Percentiles rank a stretch among this genome's conserved stretches.
phyloP scores from a whole-genome alignment of 306 rosid species.

The Pterocarpus macrocarpus region DNA sequence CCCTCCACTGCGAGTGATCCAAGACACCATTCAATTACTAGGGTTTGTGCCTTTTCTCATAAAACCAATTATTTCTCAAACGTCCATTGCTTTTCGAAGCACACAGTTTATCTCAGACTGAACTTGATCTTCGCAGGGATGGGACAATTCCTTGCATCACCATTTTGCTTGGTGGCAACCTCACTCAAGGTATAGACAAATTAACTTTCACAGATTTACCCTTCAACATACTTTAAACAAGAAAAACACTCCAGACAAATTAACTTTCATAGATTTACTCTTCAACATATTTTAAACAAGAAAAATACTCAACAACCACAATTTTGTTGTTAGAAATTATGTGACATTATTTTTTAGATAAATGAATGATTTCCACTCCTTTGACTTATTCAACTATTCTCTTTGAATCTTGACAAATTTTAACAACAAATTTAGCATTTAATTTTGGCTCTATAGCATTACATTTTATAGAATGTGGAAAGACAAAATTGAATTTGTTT shows the following conservation, averaged over 20 bases:
- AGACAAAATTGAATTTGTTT: not conserved
- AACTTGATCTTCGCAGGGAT: conserved; percentile 51
- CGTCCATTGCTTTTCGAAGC: not conserved
- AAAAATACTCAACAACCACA: not conserved
- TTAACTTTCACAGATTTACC: not conserved
- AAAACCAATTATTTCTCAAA: not conserved
- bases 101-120: conserved; percentile 9
- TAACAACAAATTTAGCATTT: too few relatives aligned
- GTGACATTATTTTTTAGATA: too few relatives aligned
- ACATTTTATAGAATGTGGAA: too few relatives aligned
- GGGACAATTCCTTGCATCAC: conserved; percentile 90
- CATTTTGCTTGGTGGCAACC: conserved; percentile 81
- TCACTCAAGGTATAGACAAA: conserved; percentile 62
- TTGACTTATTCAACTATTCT: too few relatives aligned
- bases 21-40: conserved; percentile 62
- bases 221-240: not conserved
- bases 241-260: not conserved
- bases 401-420: too few relatives aligned
- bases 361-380: too few relatives aligned
- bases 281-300: not conserved
- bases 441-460: too few relatives aligned
- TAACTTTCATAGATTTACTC: not conserved
- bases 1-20: conserved; percentile 75
- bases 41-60: conserved; percentile 60
- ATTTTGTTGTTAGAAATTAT: too few relatives aligned